Percentiles rank a stretch among this genome's conserved stretches.
phyloP scores from a whole-genome alignment of 495 filamentous ascomycete species.

The Penicillium lividum region DNA sequence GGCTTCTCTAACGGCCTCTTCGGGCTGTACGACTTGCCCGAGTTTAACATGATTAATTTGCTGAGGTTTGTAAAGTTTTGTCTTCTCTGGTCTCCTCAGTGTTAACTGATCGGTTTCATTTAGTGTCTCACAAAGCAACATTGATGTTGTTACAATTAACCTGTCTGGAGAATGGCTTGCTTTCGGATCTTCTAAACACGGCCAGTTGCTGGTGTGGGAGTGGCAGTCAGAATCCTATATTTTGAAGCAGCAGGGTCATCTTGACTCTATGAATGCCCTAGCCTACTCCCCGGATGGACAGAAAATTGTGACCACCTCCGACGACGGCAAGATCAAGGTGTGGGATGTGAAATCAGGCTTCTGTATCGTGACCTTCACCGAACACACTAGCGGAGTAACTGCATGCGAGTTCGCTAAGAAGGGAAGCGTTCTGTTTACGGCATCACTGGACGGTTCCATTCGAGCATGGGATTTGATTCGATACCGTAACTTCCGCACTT shows the following conservation, averaged over 20 bases:
- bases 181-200: constrained; percentile 93
- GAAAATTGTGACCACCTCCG: constrained; percentile 85
- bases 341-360: constrained; percentile 97
- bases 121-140: constrained; percentile 94
- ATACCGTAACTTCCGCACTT: constrained; percentile 95
- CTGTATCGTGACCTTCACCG: constrained; percentile 96
- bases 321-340: constrained; percentile 97
- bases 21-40: constrained; percentile 91
- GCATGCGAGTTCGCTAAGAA: constrained; percentile 92
- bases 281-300: constrained; percentile 93
- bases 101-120: constrained; percentile 30
- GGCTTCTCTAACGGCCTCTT: constrained; percentile 96
- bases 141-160: constrained; percentile 91
- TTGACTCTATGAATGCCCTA: constrained; percentile 93
- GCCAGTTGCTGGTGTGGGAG: constrained; percentile 96
- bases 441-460: constrained; percentile 89
- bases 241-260: constrained; percentile 95
- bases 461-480: constrained; percentile 95
- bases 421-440: constrained; percentile 92
- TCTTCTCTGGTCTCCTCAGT: not conserved
- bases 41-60: constrained; percentile 92
- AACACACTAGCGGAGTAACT: constrained; percentile 94
- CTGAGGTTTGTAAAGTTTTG: constrained; percentile 50
- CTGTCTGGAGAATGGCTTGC: constrained; percentile 95
- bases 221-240: constrained; percentile 99